Evolutionary conservation across 768 basidiomycete species (phyloP).

Genomic region (Rhodocollybia butyracea): DNA sequence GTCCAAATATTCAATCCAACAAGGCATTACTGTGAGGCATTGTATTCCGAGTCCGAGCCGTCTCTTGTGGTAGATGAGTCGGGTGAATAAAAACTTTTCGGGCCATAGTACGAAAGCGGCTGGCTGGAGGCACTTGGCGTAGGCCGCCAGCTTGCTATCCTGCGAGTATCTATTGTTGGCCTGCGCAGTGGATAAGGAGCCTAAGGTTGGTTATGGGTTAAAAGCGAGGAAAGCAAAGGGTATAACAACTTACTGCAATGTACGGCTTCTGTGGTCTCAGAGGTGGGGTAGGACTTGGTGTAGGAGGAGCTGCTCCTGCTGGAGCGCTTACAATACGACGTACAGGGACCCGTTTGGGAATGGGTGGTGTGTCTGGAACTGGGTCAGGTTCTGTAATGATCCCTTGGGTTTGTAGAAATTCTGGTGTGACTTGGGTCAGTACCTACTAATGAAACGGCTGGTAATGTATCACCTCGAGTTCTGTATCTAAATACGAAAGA

Average conservation of each 20-base stretch:
- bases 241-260: not conserved
- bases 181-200: conserved; percentile 12
- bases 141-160: conserved; percentile 22
- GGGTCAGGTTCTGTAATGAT: conserved; percentile 32
- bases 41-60: not conserved
- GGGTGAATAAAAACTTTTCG: not conserved
- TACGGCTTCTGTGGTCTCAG: not conserved
- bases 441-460: not conserved
- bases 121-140: not conserved
- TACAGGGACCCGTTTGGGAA: conserved; percentile 19
- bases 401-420: conserved; percentile 49
- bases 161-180: conserved; percentile 19
- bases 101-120: not conserved
- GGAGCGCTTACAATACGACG: conserved; percentile 43
- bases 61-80: not conserved
- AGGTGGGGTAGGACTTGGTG: conserved; percentile 7
- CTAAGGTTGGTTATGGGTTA: not conserved
- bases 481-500: conserved; percentile 69
- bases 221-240: not conserved
- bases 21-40: not conserved
- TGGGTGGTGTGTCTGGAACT: conserved; percentile 18
- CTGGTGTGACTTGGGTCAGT: conserved; percentile 23
- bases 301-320: conserved; percentile 5
- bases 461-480: conserved; percentile 38
- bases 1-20: not conserved